Base-by-base conservation (phyloP, 192 early-diverging fungal species). In the Rhizophagus sp. region DNA sequence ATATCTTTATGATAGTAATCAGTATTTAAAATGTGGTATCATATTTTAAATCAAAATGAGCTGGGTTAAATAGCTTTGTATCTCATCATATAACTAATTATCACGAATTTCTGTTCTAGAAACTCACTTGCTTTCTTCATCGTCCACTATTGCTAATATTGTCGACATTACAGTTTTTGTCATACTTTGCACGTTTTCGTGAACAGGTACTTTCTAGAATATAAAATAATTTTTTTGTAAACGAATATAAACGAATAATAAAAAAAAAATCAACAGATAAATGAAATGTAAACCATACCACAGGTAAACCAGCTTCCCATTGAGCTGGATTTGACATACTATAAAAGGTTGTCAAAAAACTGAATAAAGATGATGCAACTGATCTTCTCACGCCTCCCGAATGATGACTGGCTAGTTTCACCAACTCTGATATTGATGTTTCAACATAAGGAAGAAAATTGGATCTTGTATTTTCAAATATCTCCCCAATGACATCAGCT, bases 401-500 rank as follows among this genome's bases (percentile, higher is more conserved):
- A 84, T 93, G 88, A 81, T 97, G 95, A 11, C 85, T 89, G 13
- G 93, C 88, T 34, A 97, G 83, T 65, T 87, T 75, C 27, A 92
- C 82, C 68, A 95, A 83, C 77, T 92, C 91, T 36, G 91, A 84
- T 41, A 96, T 84, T 36, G 88, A 86, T 47, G 88, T 85, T 72
- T 95, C 93, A 44, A 96, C 91, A 81, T 96, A 96, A 4, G 96
- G 95, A 84, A 97, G 84, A 82, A 96, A 97, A 36, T 91, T 87
- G 2, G 87, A 75, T 13, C 86, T 78, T 13, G 96, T 94, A 73
- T 92, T 89, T 74, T 89, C 88, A 85, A 97, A 97, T 27, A 97
- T 82, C 84, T 97, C 94, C 64, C 94, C 95, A 70, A 96, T 88
- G 11, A 93, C 93, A 78, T 97, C 95, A 41, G 92, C 94, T 34